These are phyloP conservation scores for Aspergillus ostianus DNA, from an alignment of 495 filamentous ascomycete genomes.

Conservation along the genomic window DNA sequence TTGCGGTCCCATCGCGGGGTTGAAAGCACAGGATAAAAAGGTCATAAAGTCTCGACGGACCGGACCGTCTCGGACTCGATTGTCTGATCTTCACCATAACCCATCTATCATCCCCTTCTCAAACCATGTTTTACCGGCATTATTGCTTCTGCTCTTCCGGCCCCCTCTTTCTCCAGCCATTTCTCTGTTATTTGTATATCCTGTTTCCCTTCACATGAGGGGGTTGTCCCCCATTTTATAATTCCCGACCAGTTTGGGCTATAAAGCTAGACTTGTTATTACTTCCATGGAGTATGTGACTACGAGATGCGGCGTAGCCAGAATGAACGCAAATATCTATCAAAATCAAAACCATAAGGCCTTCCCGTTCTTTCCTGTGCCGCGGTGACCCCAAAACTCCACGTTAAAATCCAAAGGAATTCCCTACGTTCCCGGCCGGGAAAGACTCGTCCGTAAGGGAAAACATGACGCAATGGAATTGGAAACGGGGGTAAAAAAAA, in stretches of 20 bases:
- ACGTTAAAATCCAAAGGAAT: neutral
- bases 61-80: neutral
- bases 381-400: too few species aligned
- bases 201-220: constrained; percentile 22
- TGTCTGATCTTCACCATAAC: neutral
- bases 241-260: neutral
- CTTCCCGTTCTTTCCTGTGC: too few species aligned
- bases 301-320: neutral
- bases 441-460: neutral
- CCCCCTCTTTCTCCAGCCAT: neutral
- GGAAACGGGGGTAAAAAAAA: too few species aligned
- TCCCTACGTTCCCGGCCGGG: neutral
- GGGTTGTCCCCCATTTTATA: constrained; percentile 4
- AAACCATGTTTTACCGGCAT: neutral
- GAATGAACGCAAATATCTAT: neutral
- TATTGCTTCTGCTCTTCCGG: neutral
- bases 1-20: neutral
- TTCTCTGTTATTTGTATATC: constrained; percentile 11
- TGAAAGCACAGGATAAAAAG: neutral
- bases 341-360: neutral
- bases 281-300: constrained; percentile 1
- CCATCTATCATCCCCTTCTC: neutral
- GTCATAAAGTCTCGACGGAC: neutral
- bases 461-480: neutral
- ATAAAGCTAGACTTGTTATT: constrained; percentile 6